Evolutionary conservation across 306 rosid genomes (phyloP).

Genomic region (Cercis canadensis): DNA sequence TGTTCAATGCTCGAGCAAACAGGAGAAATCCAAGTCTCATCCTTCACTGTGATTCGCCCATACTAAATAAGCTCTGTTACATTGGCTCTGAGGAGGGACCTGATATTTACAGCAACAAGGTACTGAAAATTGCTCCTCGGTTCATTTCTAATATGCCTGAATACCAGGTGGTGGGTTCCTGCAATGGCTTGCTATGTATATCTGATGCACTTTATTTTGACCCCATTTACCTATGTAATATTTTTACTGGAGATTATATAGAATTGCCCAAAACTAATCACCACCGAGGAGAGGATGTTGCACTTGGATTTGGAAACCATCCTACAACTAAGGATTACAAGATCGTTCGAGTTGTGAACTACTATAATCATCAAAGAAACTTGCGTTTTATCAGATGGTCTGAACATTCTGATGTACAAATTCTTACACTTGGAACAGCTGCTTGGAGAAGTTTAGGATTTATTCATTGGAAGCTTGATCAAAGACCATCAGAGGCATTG

Average conservation of each 20-base stretch:
- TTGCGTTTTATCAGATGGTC: too few relatives aligned
- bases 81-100: not conserved
- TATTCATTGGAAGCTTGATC: conserved; percentile 1
- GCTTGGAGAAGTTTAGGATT: conserved; percentile 22
- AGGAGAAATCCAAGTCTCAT: conserved; percentile 23
- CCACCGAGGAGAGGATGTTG: not conserved
- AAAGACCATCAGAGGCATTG: not conserved
- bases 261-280: conserved; percentile 17
- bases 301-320: conserved; percentile 1
- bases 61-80: not conserved
- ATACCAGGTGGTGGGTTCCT: conserved; percentile 6
- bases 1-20: conserved; percentile 1
- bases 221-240: conserved; percentile 1
- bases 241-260: conserved; percentile 2
- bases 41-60: conserved; percentile 19
- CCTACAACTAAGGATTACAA: conserved; percentile 2
- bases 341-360: not conserved
- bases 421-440: conserved; percentile 1
- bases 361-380: not conserved
- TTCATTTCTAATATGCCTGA: conserved; percentile 4
- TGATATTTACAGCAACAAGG: conserved; percentile 1
- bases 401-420: conserved; percentile 6
- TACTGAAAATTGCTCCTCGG: not conserved
- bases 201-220: conserved; percentile 11
- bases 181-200: conserved; percentile 15